Percentiles rank a stretch among this genome's conserved stretches.
Evolutionary conservation across 2,329 filamentous ascomycete species (phyloP).

Genomic region (Westerdykella ornata): DNA sequence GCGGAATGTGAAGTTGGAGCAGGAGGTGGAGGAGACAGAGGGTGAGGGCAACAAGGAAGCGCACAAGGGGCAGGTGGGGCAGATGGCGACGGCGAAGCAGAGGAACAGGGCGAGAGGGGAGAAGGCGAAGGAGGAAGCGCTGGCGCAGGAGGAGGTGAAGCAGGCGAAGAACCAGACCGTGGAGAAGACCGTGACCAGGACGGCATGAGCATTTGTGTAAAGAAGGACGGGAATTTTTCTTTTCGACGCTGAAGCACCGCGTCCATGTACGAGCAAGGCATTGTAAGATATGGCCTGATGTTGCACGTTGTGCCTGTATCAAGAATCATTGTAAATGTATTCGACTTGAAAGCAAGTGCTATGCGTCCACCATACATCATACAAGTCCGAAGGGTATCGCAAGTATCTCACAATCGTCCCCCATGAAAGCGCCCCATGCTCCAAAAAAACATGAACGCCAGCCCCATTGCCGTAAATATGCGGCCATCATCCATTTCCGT

Average conservation of each 20-base stretch:
- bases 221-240: background rate
- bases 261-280: background rate
- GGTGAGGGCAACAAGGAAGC: slow-evolving; percentile 10
- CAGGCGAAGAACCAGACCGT: slow-evolving; percentile 17
- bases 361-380: slow-evolving; percentile 10
- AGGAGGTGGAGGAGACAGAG: slow-evolving; percentile 13
- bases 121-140: slow-evolving; percentile 20
- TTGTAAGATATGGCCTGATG: slow-evolving; percentile 8
- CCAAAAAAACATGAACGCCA: background rate
- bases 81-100: slow-evolving; percentile 22
- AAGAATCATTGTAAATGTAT: slow-evolving; percentile 2
- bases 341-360: slow-evolving; percentile 1
- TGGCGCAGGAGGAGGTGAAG: slow-evolving; percentile 20
- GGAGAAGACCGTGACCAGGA: background rate
- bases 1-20: slow-evolving; percentile 16
- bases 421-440: background rate
- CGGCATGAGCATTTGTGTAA: slow-evolving; percentile 3
- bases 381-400: slow-evolving; percentile 29
- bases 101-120: slow-evolving; percentile 19
- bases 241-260: background rate
- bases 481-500: background rate
- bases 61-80: slow-evolving; percentile 22
- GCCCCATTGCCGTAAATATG: background rate
- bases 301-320: slow-evolving; percentile 1
- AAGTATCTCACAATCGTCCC: slow-evolving; percentile 6